phyloP scores from a whole-genome alignment of 345 rosid species.

The Eucalyptus pumila region DNA sequence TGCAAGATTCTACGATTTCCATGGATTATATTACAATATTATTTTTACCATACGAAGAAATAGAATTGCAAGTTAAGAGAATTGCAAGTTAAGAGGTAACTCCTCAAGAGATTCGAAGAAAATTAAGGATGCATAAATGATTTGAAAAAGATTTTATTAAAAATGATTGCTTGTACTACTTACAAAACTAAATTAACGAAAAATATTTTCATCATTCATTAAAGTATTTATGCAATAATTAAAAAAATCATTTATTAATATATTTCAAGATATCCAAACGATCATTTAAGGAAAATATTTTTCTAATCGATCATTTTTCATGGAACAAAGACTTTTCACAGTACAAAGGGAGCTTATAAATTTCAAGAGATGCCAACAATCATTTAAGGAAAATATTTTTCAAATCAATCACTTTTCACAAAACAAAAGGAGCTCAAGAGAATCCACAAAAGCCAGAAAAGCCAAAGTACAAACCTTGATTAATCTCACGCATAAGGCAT shows the following conservation, averaged over 20 bases:
- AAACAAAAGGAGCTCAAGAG: not conserved
- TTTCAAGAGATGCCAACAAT: not conserved
- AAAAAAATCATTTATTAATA: not conserved
- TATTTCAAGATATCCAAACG: not conserved
- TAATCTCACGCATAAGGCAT: not conserved
- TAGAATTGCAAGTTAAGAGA: too few relatives aligned
- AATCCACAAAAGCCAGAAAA: not conserved
- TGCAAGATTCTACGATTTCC: too few relatives aligned
- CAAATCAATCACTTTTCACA: not conserved
- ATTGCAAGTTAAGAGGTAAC: too few relatives aligned
- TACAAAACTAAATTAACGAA: not conserved
- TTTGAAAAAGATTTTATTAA: too few relatives aligned
- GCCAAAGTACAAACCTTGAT: not conserved
- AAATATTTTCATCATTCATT: not conserved
- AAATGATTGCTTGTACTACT: accelerated
- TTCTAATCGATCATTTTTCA: not conserved
- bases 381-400: not conserved
- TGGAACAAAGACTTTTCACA: not conserved
- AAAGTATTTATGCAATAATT: not conserved
- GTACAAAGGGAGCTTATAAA: not conserved
- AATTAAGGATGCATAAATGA: too few relatives aligned
- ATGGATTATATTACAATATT: too few relatives aligned
- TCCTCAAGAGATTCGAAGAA: too few relatives aligned
- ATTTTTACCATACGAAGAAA: too few relatives aligned
- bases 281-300: not conserved